These are phyloP conservation scores for Benincasa hispida DNA, from an alignment of 306 rosid genomes.

Conservation along the genomic window DNA sequence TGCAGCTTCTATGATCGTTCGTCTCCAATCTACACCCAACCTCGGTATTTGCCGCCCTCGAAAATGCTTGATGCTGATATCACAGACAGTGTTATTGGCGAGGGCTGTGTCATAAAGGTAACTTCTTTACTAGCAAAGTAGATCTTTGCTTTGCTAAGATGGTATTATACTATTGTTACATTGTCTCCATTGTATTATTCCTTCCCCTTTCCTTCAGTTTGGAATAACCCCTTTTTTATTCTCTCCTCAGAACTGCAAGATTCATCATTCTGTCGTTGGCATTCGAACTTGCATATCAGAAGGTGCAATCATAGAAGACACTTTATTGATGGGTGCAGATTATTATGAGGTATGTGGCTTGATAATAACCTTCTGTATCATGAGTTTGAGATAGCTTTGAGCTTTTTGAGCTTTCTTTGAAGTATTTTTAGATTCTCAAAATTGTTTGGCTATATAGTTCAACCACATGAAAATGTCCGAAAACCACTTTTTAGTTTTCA, in stretches of 20 bases:
- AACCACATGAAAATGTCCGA: background rate
- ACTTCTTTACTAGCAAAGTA: slow-evolving; percentile 7
- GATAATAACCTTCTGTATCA: background rate
- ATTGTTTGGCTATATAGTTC: background rate
- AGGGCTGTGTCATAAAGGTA: slow-evolving; percentile 98
- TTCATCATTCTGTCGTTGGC: slow-evolving; percentile 90
- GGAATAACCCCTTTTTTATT: background rate
- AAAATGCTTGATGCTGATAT: slow-evolving; percentile 99
- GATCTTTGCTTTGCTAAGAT: background rate
- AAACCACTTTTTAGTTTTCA: background rate
- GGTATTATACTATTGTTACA: background rate
- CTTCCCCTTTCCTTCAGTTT: background rate
- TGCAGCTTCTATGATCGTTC: slow-evolving; percentile 95
- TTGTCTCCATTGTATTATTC: background rate
- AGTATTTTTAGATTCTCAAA: background rate
- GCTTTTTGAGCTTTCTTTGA: slow-evolving; percentile 1
- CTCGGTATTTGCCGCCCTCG: slow-evolving; percentile 93
- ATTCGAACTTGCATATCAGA: slow-evolving; percentile 91
- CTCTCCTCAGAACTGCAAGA: slow-evolving; percentile 74
- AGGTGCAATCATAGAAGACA: slow-evolving; percentile 93
- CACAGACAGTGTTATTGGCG: slow-evolving; percentile 94
- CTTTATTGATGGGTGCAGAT: slow-evolving; percentile 96
- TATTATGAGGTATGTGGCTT: slow-evolving; percentile 65
- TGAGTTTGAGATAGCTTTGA: background rate
- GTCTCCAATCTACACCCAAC: slow-evolving; percentile 97